Base-by-base conservation (phyloP, 805 yeast species). In the Spathaspora hagerdaliae region DNA sequence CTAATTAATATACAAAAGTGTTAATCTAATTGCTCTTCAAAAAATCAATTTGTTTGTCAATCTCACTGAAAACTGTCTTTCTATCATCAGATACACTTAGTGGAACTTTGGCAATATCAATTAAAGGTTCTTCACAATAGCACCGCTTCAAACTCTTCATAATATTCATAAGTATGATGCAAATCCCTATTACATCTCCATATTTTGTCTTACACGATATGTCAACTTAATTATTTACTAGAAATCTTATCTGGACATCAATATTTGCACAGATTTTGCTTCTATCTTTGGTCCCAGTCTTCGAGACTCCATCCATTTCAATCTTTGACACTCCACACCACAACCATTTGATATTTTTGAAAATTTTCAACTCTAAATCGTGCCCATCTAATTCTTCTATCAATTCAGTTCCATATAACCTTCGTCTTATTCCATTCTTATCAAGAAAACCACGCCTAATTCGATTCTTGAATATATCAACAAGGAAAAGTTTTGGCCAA, bases 321-420 rank as follows among this genome's bases (percentile, higher is more conserved):
- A 63, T 44, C 14, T 43, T 43, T 13, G 51, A 34, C 29, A 57
- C 55, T 12, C 54, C 56, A 47, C 72, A 67, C 45, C 49, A 60
- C 47, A 64, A 55, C 62, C 63, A 58, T 38, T 58, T 55, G 29
- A 63, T 44, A 45, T 59, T 61, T 35, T 56, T 50, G 54, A 60
- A 46, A n/a, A 66, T 52, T 8, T 48, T 47, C 35, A 59, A 41
- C 49, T 67, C 72, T 27, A 64, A 51, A 46, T 67, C 72, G 42
- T 51, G 50, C 7, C 61, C 63, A 12, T 48, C 46, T n/a, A 60
- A 36, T 39, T 65, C 71, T 13, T 47, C 38, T 11, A 52, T 45
- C 9, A 67, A 49, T 36, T 56, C 59, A 24, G 42, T 49, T 9
- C 56, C 53, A 46, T 67, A 67, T 24, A 67, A 51, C 41, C 72